phyloP scores from a whole-genome alignment of 2,329 filamentous ascomycete species.

The Fusarium sp. region DNA sequence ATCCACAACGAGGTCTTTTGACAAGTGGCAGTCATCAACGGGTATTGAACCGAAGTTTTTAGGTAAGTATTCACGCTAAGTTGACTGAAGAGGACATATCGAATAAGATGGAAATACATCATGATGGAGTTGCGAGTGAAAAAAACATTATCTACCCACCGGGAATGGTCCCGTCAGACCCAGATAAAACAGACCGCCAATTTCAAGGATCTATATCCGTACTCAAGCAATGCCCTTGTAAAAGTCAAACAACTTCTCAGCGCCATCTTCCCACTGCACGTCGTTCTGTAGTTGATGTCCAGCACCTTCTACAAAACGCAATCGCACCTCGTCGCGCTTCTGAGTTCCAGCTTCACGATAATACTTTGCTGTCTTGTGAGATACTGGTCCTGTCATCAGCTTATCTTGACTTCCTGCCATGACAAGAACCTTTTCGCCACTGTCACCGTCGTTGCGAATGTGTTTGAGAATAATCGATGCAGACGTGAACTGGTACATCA shows the following conservation, averaged over 20 bases:
- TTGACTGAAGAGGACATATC: constrained; percentile 14
- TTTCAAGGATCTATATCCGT: neutral
- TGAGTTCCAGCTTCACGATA: constrained; percentile 29
- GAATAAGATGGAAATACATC: neutral
- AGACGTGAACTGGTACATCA: constrained; percentile 58
- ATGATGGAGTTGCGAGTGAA: constrained; percentile 13
- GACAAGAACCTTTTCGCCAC: constrained; percentile 50
- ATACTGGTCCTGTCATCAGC: constrained; percentile 54
- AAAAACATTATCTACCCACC: neutral
- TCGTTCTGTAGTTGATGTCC: constrained; percentile 67
- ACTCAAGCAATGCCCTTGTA: constrained; percentile 41
- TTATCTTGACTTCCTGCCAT: constrained; percentile 55
- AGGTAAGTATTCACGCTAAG: neutral
- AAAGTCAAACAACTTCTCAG: constrained; percentile 57
- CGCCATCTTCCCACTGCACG: constrained; percentile 59
- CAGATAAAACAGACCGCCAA: neutral
- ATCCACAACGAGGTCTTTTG: neutral
- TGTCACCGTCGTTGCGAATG: constrained; percentile 42
- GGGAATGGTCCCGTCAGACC: neutral
- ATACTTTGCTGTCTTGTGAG: constrained; percentile 52
- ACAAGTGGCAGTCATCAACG: constrained; percentile 7
- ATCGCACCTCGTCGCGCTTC: constrained; percentile 51
- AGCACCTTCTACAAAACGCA: constrained; percentile 56
- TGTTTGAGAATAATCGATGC: constrained; percentile 54
- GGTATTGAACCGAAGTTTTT: constrained; percentile 3